Percentiles rank a stretch among this genome's conserved stretches.
These are phyloP conservation scores for Penstemon eatonii DNA, from an alignment of 257 asterid genomes.

Conservation along the genomic window DNA sequence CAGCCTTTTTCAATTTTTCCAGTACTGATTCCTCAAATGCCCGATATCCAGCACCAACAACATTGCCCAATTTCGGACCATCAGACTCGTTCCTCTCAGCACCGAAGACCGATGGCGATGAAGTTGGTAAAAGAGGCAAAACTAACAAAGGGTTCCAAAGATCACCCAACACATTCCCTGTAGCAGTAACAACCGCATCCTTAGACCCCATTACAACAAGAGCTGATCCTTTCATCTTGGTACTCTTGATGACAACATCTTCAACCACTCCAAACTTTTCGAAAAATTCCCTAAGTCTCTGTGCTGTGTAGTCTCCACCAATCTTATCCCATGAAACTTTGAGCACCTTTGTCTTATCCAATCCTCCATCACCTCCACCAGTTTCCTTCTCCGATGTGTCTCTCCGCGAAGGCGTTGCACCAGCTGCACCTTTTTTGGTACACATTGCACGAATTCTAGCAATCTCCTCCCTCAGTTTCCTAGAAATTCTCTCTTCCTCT, in stretches of 20 bases:
- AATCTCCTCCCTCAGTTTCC: constrained; percentile 61
- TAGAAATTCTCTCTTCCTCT: constrained; percentile 62
- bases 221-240: constrained; percentile 83
- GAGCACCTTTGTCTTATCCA: constrained; percentile 72
- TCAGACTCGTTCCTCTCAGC: constrained; percentile 43
- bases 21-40: constrained; percentile 71
- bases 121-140: constrained; percentile 58
- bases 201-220: constrained; percentile 84
- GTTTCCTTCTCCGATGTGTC: constrained; percentile 28
- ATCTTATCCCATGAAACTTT: constrained; percentile 88
- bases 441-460: constrained; percentile 62
- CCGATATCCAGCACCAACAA: constrained; percentile 72
- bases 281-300: constrained; percentile 60
- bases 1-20: constrained; percentile 69
- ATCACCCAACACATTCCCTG: constrained; percentile 65
- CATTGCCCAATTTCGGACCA: constrained; percentile 47
- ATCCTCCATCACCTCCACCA: constrained; percentile 25
- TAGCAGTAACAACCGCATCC: constrained; percentile 68
- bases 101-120: constrained; percentile 40
- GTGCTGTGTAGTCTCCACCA: constrained; percentile 69
- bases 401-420: constrained; percentile 36
- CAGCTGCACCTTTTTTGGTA: constrained; percentile 35
- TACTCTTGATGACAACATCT: constrained; percentile 74
- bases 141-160: constrained; percentile 81
- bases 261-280: constrained; percentile 72